These are phyloP conservation scores for Globisporangium nagaii DNA, from an alignment of 352 stramenopile species.

Conservation along the genomic window DNA sequence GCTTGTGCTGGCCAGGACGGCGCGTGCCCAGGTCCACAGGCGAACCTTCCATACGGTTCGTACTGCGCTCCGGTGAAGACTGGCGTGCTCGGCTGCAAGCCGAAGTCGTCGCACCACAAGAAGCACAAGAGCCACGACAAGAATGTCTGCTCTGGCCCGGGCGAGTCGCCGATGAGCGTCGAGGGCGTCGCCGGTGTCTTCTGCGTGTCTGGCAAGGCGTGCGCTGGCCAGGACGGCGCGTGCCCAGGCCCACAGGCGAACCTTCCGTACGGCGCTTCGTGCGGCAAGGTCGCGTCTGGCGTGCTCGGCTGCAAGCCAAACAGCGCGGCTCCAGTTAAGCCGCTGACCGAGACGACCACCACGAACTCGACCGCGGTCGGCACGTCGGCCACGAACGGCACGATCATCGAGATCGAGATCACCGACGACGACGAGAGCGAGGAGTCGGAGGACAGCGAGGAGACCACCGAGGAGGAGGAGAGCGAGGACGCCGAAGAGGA, in stretches of 20 bases:
- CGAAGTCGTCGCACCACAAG: neutral
- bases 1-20: constrained; percentile 19
- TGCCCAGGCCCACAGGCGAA: constrained; percentile 12
- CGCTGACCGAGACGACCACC: no score
- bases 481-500: no score
- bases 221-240: constrained; percentile 12
- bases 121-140: neutral
- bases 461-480: no score
- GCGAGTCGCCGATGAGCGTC: constrained; percentile 14
- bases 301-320: constrained; percentile 1
- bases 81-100: constrained; percentile 20
- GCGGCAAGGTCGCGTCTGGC: constrained; percentile 2
- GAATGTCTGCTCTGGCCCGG: neutral
- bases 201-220: constrained; percentile 12
- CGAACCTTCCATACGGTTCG: neutral
- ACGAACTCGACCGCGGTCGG: no score
- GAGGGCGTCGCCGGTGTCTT: constrained; percentile 14
- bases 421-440: no score
- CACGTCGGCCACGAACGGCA: no score
- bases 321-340: neutral
- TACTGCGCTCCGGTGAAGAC: constrained; percentile 23
- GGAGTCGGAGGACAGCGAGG: no score
- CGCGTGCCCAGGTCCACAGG: constrained; percentile 6
- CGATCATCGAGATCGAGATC: no score
- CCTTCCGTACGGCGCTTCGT: constrained; percentile 7